Conservation (phyloP, 306 rosid species). For the Abrus precatorius region DNA sequence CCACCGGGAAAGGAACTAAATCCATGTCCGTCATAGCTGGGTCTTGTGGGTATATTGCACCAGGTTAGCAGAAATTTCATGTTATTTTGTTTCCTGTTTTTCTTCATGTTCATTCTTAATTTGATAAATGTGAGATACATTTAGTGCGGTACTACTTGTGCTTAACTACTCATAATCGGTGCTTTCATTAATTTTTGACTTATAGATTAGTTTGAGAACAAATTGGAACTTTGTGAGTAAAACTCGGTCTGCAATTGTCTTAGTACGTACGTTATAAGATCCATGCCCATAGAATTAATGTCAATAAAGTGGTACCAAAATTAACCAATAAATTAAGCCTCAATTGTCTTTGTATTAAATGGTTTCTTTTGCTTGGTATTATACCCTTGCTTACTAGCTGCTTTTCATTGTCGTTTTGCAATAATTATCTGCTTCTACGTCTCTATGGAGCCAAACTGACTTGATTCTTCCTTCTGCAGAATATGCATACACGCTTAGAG, state of each 20-base stretch:
- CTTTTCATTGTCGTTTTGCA: not conserved
- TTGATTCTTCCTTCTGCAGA: slow-evolving; percentile 59
- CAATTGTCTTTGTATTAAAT: not conserved
- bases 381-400: not conserved
- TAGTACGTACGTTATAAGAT: not conserved
- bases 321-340: slow-evolving; percentile 4
- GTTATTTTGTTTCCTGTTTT: not conserved
- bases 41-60: slow-evolving; percentile 96
- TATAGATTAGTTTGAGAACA: not conserved
- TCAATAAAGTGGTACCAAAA: not conserved
- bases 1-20: slow-evolving; percentile 64
- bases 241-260: not conserved
- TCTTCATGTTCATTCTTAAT: slow-evolving; percentile 14
- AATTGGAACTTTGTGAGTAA: not conserved
- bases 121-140: slow-evolving; percentile 12
- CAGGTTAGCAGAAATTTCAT: slow-evolving; percentile 63
- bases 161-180: slow-evolving; percentile 10
- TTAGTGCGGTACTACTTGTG: not conserved
- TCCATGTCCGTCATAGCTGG: slow-evolving; percentile 94
- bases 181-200: not conserved
- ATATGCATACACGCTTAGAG: slow-evolving; percentile 91
- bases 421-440: not conserved
- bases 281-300: not conserved
- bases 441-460: slow-evolving; percentile 23
- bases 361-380: slow-evolving; percentile 30